Evolutionary conservation across 805 yeast genomes (phyloP), one percentile per base, ranked within the genome.

Genomic region (Huiozyma sinensis): DNA sequence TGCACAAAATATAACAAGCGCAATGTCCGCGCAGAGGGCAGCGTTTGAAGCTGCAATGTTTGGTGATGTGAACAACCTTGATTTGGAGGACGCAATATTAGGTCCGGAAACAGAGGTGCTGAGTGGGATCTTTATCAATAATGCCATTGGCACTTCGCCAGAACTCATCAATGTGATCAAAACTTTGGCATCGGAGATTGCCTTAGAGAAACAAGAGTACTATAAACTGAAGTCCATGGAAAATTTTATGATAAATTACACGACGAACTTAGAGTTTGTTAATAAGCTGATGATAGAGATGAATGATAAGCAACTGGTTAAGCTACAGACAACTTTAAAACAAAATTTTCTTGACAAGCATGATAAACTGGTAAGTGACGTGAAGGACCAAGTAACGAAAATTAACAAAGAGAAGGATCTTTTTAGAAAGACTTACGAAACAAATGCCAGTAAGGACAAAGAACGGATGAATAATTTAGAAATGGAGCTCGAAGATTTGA

Each of bases 1-100:
- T 4, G 37, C 31, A 17, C 24, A 17, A 17, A 17, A 17, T 17
- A 17, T 17, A 17, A 30, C 43, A 24, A 27, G 46, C n/a, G 44
- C 56, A 5, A 46, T 55, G 31, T 46, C 50, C 6, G 55, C 56
- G 4, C 53, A 54, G 40, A 46, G 58, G 48, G 54, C 58, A 13
- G 66, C 77, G 3, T 76, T 76, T 56, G 82, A 77, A 49, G 71
- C 71, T 28, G 81, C 82, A 2, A 65, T 79, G 64, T 79, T 77
- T 60, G 81, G 83, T 28, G 83, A 78, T 56, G 70, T 76, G 13
- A 68, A 72, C 50, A 58, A 64, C 30, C 51, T 65, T 9, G 68
- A 65, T 39, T 49, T 76, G 29, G 82, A 77, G 50, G 81, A 75
- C 47, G 61, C 67, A 35, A 59, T 76, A 8, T 51, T 76, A 30